Evolutionary conservation across 768 basidiomycete species (phyloP), one percentile per base, ranked within the genome.

Genomic region (Dioszegia hungarica): DNA sequence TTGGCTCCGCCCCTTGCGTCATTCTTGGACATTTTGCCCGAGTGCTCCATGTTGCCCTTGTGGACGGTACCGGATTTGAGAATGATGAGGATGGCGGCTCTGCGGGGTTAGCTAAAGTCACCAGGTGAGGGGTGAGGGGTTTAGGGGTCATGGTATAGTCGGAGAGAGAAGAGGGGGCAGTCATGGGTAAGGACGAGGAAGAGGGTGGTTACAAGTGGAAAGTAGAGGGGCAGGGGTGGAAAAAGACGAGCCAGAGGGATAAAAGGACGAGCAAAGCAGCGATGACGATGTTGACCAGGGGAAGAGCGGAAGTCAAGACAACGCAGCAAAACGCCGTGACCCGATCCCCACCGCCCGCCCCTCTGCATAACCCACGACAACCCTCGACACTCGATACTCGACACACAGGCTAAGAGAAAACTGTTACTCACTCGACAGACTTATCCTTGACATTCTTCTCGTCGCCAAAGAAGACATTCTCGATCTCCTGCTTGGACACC

Each of bases 381-480:
- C n/a, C n/a, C n/a, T n/a, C n/a, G n/a, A n/a, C n/a, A n/a, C n/a
- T n/a, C n/a, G n/a, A n/a, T n/a, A n/a, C n/a, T n/a, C n/a, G n/a
- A n/a, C n/a, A n/a, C n/a, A n/a, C n/a, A n/a, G n/a, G n/a, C n/a
- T n/a, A n/a, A n/a, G n/a, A n/a, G n/a, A n/a, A n/a, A n/a, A n/a
- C n/a, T n/a, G n/a, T n/a, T n/a, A 72, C 70, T 60, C 60, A 72
- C 70, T 72, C 70, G 55, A 69, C 59, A 24, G 59, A 61, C 60
- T 72, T 72, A 50, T 66, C 67, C 56, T 66, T 69, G 53, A 66
- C 63, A 51, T 66, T 60, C 57, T 67, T 69, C 45, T 68, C 66
- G 45, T 67, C 70, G 22, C 63, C 67, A 45, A 72, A 72, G 60
- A 72, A 72, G 45, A 56, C 67, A 45, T 59, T 69, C 62, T 72